Conservation (phyloP, 2,329 filamentous ascomycete species). For the Chrysoporthe cubensis region DNA sequence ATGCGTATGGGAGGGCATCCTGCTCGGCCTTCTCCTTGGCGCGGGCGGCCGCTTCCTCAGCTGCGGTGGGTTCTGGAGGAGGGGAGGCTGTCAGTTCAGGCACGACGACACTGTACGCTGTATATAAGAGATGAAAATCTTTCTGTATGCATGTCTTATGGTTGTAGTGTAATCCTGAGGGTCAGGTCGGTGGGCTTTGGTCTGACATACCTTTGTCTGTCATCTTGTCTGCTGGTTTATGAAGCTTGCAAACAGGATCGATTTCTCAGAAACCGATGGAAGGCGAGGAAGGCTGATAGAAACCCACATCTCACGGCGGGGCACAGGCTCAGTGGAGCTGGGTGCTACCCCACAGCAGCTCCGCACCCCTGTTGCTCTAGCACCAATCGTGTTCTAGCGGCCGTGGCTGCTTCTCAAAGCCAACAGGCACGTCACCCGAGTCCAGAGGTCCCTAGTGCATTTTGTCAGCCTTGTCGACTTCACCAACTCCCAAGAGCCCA, state of each 20-base stretch:
- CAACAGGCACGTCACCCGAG: neutral
- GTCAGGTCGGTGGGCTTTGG: too few species aligned
- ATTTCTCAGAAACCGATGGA: neutral
- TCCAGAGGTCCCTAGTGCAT: neutral
- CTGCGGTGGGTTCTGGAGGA: constrained; percentile 55
- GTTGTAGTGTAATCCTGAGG: neutral
- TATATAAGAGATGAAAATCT: neutral
- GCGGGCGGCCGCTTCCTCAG: constrained; percentile 60
- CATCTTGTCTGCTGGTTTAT: constrained; percentile 38
- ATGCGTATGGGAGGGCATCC: constrained; percentile 91
- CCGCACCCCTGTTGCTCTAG: neutral
- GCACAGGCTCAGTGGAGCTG: neutral
- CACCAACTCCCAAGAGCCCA: neutral
- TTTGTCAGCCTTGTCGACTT: constrained; percentile 13
- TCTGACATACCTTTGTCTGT: constrained; percentile 44
- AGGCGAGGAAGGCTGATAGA: constrained; percentile 25
- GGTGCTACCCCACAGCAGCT: constrained; percentile 19
- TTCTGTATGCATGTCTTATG: neutral
- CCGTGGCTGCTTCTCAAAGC: neutral
- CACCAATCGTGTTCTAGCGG: constrained; percentile 5
- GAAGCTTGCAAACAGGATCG: neutral
- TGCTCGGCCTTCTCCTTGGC: constrained; percentile 86
- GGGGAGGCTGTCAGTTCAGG: constrained; percentile 31
- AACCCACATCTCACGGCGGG: constrained; percentile 11
- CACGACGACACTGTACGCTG: too few species aligned